A percentile compares a stretch with the other conserved stretches of the same genome.
phyloP scores from a whole-genome alignment of 192 early-diverging fungal species.

The Podila horticola region DNA sequence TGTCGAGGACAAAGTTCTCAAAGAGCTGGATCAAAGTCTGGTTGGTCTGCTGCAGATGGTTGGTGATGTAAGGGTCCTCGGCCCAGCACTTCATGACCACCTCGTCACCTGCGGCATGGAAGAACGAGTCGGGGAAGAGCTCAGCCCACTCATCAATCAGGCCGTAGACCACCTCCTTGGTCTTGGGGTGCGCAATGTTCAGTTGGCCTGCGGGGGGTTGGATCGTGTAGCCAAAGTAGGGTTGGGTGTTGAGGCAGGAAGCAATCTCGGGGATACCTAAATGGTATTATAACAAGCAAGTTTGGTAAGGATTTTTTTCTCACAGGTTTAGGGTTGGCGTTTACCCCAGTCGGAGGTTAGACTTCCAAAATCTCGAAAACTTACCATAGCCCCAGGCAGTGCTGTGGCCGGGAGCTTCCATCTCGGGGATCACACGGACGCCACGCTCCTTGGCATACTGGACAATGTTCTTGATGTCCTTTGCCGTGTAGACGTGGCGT shows the following conservation, averaged over 20 bases:
- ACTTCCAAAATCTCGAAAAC: background rate
- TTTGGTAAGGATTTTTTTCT: background rate
- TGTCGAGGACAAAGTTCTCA: constrained; percentile 39
- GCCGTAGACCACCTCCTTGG: constrained; percentile 50
- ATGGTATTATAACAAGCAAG: background rate
- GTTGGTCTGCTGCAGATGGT: constrained; percentile 28
- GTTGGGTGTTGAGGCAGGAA: constrained; percentile 35
- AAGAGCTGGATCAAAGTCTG: constrained; percentile 38
- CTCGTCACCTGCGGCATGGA: constrained; percentile 60
- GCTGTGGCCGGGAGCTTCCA: constrained; percentile 66
- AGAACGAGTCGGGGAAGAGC: constrained; percentile 56
- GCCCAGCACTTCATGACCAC: constrained; percentile 53
- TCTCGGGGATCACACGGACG: constrained; percentile 68
- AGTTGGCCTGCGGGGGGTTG: constrained; percentile 69
- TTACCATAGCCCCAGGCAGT: constrained; percentile 46
- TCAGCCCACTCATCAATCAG: constrained; percentile 52
- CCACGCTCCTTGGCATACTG: constrained; percentile 60
- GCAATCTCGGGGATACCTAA: constrained; percentile 47
- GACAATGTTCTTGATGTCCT: constrained; percentile 56
- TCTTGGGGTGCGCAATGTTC: constrained; percentile 56
- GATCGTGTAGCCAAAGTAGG: constrained; percentile 38
- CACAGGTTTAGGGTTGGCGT: background rate
- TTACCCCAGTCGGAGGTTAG: background rate
- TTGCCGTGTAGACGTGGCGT: constrained; percentile 52
- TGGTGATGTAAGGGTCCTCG: constrained; percentile 26